Percentiles rank a stretch among this genome's conserved stretches.
Evolutionary conservation across 2,329 filamentous ascomycete species (phyloP).

Genomic region (Diaporthe ampelina): DNA sequence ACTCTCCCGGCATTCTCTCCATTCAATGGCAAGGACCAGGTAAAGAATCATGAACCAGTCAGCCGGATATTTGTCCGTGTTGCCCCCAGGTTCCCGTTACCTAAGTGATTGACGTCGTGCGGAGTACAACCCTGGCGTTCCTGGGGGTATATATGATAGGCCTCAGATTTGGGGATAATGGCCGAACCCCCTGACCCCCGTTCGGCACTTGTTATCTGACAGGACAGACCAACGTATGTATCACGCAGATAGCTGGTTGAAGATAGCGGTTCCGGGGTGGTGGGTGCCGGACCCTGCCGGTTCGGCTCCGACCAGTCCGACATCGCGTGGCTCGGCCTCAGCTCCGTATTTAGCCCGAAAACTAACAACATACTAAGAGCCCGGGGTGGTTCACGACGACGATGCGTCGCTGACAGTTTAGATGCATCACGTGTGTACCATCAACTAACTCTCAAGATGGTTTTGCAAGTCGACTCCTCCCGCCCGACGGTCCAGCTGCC

Average conservation of each 20-base stretch:
- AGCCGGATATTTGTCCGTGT: not conserved
- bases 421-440: not conserved
- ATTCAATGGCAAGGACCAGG: not conserved
- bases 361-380: not conserved
- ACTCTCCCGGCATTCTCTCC: not conserved
- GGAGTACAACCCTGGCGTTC: not conserved
- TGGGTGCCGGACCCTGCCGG: constrained; percentile 35
- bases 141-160: constrained; percentile 8
- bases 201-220: constrained; percentile 27
- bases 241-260: not conserved
- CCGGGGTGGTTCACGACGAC: not conserved
- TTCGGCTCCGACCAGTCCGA: constrained; percentile 29
- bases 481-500: constrained; percentile 36
- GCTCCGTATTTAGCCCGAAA: constrained; percentile 15
- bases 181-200: not conserved
- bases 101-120: constrained; percentile 22
- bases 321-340: not conserved
- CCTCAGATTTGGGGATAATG: not conserved
- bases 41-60: not conserved
- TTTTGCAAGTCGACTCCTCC: constrained; percentile 37
- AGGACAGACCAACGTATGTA: not conserved
- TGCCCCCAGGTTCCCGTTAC: constrained; percentile 2
- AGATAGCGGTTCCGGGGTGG: constrained; percentile 16
- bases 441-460: not conserved
- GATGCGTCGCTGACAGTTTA: not conserved